A percentile compares a stretch with the other conserved stretches of the same genome.
These are phyloP conservation scores for Schizonepeta tenuifolia DNA, from an alignment of 257 asterid genomes.

Conservation along the genomic window DNA sequence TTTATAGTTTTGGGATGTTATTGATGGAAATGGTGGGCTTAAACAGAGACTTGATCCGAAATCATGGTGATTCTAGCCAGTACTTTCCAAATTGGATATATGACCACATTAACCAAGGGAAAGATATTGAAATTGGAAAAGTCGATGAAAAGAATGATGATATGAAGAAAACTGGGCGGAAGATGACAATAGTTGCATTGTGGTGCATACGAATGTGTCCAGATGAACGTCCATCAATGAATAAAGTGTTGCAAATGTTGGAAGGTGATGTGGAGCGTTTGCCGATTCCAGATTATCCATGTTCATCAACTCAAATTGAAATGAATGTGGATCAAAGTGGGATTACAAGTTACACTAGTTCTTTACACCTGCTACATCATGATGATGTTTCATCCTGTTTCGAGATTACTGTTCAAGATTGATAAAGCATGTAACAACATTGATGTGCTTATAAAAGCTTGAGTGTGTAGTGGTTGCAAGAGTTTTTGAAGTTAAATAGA, in stretches of 20 bases:
- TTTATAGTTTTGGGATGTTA: conserved; percentile 41
- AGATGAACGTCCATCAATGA: too few relatives aligned
- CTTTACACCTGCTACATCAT: background rate
- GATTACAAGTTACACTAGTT: conserved; percentile 2
- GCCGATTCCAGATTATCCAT: background rate
- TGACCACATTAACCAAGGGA: conserved; percentile 13
- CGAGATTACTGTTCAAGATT: background rate
- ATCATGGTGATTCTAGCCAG: background rate
- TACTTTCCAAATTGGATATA: conserved; percentile 32
- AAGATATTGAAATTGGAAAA: conserved; percentile 17
- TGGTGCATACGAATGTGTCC: background rate
- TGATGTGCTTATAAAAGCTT: too few relatives aligned
- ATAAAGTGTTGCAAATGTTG: conserved; percentile 37
- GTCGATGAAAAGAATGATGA: background rate
- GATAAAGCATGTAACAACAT: too few relatives aligned
- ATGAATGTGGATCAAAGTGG: background rate
- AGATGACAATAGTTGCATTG: conserved; percentile 33
- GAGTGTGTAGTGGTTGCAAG: too few relatives aligned
- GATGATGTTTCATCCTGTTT: background rate
- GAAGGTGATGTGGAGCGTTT: conserved; percentile 31
- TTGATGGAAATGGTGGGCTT: conserved; percentile 28
- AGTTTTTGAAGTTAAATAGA: too few relatives aligned
- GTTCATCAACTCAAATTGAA: background rate
- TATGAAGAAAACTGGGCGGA: background rate
- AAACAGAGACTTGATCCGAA: conserved; percentile 12